phyloP scores from a whole-genome alignment of 179 eudicot genomes.

The Pouteria campechiana region DNA sequence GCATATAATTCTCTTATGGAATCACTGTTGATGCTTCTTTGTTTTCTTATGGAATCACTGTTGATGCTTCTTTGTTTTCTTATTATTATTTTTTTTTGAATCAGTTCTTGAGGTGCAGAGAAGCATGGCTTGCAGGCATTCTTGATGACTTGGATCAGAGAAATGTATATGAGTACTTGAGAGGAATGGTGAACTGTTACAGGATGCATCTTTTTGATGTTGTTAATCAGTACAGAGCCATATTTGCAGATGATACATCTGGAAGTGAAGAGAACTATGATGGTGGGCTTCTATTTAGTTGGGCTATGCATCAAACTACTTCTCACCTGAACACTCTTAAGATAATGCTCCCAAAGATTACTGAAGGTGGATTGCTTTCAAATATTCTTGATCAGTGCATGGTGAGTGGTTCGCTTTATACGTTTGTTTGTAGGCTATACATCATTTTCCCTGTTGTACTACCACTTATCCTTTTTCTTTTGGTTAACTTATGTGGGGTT shows the following conservation, averaged over 20 bases:
- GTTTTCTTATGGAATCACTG: too few species aligned
- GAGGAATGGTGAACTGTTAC: constrained; percentile 81
- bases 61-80: constrained; percentile 1
- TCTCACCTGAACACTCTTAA: constrained; percentile 71
- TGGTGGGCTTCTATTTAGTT: constrained; percentile 96
- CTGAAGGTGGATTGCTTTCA: constrained; percentile 92
- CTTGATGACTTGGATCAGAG: constrained; percentile 96
- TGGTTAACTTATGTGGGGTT: too few species aligned
- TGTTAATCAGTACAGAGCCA: constrained; percentile 93
- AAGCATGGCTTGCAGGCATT: constrained; percentile 92
- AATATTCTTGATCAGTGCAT: constrained; percentile 92
- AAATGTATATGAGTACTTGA: constrained; percentile 85
- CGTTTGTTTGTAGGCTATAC: too few species aligned
- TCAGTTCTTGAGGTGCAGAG: constrained; percentile 94
- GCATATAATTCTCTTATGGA: too few species aligned
- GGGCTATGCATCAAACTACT: constrained; percentile 97
- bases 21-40: too few species aligned
- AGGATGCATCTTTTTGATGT: constrained; percentile 95
- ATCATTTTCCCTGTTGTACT: too few species aligned
- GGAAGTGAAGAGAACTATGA: constrained; percentile 97
- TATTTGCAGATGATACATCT: constrained; percentile 96
- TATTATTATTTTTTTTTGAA: constrained; percentile 4
- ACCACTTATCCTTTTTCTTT: too few species aligned
- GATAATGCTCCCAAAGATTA: constrained; percentile 88
- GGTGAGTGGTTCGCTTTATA: constrained; percentile 28